Evolutionary conservation across 169 alveolate species (phyloP), one percentile per base, ranked within the genome.

Genomic region (Cardiosporidium cionae): DNA sequence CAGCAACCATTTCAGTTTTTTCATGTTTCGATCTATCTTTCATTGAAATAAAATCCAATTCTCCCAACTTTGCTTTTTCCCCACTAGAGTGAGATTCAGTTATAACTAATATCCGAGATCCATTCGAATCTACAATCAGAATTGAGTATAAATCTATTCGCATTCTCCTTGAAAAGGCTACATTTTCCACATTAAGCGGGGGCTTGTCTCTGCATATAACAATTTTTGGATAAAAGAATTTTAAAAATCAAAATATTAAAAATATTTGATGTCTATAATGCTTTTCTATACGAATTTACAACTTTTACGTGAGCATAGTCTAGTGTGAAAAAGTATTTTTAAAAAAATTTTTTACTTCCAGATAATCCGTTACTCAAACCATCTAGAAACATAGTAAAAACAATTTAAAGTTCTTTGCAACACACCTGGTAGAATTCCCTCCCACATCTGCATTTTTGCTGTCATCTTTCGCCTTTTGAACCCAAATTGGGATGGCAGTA

Each of bases 81-180:
- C 27, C 58, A 16, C 16, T 16, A 44, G 58, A 44, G 16, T 44
- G 16, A 9, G 73, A 9, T 9, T 67, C 73, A n/a, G 73, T 64
- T n/a, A 67, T 72, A 16, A 37, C 74, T 25, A 78, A 44, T 7
- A 78, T 64, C 34, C 84, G 36, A 31, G 84, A 53, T 16, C 84
- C 84, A 32, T 65, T 74, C 7, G 84, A 65, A n/a, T 72, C 70
- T 6, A 78, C 84, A 76, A 68, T 72, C 29, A 78, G 37, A 28
- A 68, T 62, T n/a, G 72, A 74, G 36, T 76, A 78, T 27, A 78
- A 32, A 29, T 65, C 72, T 23, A 77, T 79, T 63, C 58, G 16
- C n/a, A 44, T 44, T n/a, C 16, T 44, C 58, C 16, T 44, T n/a
- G n/a, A 44, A 44, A 44, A 44, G 58, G 58, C 27, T 44, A 16